Conservation (phyloP, 2,329 filamentous ascomycete genomes). For the Penicillium paneum region DNA sequence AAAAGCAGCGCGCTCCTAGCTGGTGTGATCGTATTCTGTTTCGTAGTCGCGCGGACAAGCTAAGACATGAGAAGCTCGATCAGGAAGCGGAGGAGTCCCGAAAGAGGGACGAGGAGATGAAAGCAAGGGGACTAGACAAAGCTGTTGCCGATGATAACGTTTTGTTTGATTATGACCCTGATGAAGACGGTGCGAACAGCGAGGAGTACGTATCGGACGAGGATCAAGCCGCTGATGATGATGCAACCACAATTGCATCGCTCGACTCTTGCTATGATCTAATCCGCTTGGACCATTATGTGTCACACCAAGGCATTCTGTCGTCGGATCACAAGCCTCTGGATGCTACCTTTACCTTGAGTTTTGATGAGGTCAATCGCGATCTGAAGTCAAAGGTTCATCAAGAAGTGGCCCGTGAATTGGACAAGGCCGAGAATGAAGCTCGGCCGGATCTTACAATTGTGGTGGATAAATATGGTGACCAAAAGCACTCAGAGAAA, state of each 20-base stretch:
- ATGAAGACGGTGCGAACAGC: slow-evolving; percentile 63
- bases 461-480: slow-evolving; percentile 63
- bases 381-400: slow-evolving; percentile 80
- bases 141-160: slow-evolving; percentile 75
- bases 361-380: slow-evolving; percentile 82
- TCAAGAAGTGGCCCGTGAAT: slow-evolving; percentile 78
- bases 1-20: slow-evolving; percentile 87
- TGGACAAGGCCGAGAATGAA: slow-evolving; percentile 91
- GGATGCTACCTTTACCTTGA: slow-evolving; percentile 74
- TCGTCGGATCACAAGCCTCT: slow-evolving; percentile 97
- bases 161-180: slow-evolving; percentile 86
- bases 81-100: slow-evolving; percentile 65
- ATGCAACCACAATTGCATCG: slow-evolving; percentile 27
- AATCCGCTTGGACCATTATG: slow-evolving; percentile 65
- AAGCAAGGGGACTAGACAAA: slow-evolving; percentile 69
- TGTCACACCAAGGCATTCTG: slow-evolving; percentile 80
- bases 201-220: slow-evolving; percentile 60
- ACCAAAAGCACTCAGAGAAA: slow-evolving; percentile 32
- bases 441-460: slow-evolving; percentile 77
- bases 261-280: slow-evolving; percentile 45
- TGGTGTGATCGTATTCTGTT: slow-evolving; percentile 97
- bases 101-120: slow-evolving; percentile 81
- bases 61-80: slow-evolving; percentile 61
- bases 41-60: slow-evolving; percentile 67
- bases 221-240: slow-evolving; percentile 43